Conservation (phyloP, 2,329 filamentous ascomycete species). For the Aureobasidium sp. region DNA sequence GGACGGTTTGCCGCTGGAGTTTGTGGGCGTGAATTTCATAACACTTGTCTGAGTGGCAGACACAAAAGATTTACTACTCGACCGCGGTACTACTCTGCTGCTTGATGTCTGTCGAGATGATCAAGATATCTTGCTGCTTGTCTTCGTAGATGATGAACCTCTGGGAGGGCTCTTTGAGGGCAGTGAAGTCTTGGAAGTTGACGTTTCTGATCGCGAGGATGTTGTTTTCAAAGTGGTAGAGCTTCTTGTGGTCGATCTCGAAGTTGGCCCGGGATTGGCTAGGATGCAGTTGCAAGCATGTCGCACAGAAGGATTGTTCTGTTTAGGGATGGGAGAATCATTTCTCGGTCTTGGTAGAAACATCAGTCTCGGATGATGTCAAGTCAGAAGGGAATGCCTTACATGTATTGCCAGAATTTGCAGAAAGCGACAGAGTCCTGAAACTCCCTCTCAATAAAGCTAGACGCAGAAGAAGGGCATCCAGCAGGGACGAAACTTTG, state of each 20-base stretch:
- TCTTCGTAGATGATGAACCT: background rate
- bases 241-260: background rate
- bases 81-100: background rate
- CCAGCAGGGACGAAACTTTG: background rate
- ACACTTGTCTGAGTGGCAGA: background rate
- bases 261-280: background rate
- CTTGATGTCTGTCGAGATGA: background rate
- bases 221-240: background rate
- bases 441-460: background rate
- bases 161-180: background rate
- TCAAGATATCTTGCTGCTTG: background rate
- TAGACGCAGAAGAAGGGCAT: background rate
- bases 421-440: background rate
- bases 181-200: background rate
- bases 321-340: background rate
- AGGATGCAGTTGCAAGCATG: background rate
- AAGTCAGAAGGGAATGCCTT: background rate
- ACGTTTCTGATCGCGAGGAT: background rate
- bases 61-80: background rate
- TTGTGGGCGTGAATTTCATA: background rate
- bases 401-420: background rate
- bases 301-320: background rate
- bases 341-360: background rate
- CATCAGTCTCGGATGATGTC: background rate
- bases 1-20: background rate